phyloP scores from a whole-genome alignment of 495 filamentous ascomycete species.

The Apiosordaria backusii region DNA sequence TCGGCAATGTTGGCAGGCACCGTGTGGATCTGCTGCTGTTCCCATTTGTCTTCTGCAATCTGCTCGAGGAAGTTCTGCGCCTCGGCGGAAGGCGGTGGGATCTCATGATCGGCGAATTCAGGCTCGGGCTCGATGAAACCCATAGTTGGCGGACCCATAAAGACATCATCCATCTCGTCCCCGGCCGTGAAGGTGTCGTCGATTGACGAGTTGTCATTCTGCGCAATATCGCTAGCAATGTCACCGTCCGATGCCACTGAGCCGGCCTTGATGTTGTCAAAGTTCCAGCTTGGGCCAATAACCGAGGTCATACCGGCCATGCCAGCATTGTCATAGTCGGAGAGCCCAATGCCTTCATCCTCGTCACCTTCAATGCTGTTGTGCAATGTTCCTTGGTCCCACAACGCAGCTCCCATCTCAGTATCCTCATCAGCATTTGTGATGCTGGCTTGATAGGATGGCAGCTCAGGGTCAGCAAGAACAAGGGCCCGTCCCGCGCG shows the following conservation, averaged over 20 bases:
- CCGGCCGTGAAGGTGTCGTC: conserved; percentile 16
- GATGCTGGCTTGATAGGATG: conserved; percentile 19
- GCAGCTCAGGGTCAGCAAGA: conserved; percentile 19
- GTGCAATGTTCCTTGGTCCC: conserved; percentile 25
- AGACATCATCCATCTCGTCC: conserved; percentile 21
- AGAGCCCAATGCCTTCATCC: conserved; percentile 30
- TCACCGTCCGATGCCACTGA: conserved; percentile 26
- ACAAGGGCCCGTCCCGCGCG: not conserved
- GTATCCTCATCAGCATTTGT: conserved; percentile 16
- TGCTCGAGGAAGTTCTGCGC: conserved; percentile 25
- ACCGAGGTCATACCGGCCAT: conserved; percentile 32
- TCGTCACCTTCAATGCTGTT: conserved; percentile 45
- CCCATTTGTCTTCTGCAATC: conserved; percentile 32
- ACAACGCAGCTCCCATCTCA: conserved; percentile 16
- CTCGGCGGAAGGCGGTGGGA: conserved; percentile 13
- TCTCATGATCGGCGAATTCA: conserved; percentile 9
- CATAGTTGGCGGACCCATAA: conserved; percentile 14
- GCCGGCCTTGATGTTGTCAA: conserved; percentile 29
- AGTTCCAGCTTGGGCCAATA: conserved; percentile 36
- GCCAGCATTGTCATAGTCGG: conserved; percentile 23
- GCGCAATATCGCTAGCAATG: conserved; percentile 42
- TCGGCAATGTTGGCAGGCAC: conserved; percentile 30
- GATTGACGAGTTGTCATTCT: conserved; percentile 28
- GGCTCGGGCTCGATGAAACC: conserved; percentile 21
- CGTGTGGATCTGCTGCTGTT: conserved; percentile 31